phyloP scores from a whole-genome alignment of 2,329 filamentous ascomycete genomes.

The Colletotrichum eremochloae region DNA sequence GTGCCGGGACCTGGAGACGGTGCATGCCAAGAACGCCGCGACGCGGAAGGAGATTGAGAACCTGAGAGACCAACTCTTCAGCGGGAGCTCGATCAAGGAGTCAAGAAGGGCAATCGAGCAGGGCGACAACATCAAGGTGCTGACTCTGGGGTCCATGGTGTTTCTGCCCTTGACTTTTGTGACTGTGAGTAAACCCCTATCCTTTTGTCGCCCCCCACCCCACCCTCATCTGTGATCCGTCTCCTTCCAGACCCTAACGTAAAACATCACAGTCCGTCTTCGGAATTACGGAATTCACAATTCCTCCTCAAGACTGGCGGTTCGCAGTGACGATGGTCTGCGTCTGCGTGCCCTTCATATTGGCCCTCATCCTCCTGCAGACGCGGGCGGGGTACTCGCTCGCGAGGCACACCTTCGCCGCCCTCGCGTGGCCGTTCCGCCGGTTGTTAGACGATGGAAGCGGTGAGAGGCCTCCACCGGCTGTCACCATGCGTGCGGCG shows the following conservation, averaged over 20 bases:
- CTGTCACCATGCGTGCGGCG: constrained; percentile 3
- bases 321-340: constrained; percentile 74
- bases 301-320: constrained; percentile 58
- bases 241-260: constrained; percentile 3
- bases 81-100: constrained; percentile 73
- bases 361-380: constrained; percentile 61
- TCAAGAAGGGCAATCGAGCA: constrained; percentile 73
- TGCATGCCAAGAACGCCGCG: constrained; percentile 65
- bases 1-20: constrained; percentile 61
- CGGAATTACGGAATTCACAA: constrained; percentile 63
- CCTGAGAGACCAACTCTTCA: constrained; percentile 73
- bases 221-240: not conserved
- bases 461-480: not conserved
- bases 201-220: not conserved
- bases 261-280: constrained; percentile 60
- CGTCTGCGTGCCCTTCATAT: constrained; percentile 66
- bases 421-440: constrained; percentile 27
- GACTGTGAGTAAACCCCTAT: constrained; percentile 55
- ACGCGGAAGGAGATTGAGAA: constrained; percentile 68
- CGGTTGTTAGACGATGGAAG: not conserved
- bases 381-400: constrained; percentile 51
- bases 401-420: constrained; percentile 20
- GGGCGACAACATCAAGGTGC: constrained; percentile 71
- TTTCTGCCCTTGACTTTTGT: constrained; percentile 74
- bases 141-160: constrained; percentile 72